Percentiles rank a stretch among this genome's conserved stretches.
phyloP scores from a whole-genome alignment of 306 rosid genomes.

The Cicer cuneatum region DNA sequence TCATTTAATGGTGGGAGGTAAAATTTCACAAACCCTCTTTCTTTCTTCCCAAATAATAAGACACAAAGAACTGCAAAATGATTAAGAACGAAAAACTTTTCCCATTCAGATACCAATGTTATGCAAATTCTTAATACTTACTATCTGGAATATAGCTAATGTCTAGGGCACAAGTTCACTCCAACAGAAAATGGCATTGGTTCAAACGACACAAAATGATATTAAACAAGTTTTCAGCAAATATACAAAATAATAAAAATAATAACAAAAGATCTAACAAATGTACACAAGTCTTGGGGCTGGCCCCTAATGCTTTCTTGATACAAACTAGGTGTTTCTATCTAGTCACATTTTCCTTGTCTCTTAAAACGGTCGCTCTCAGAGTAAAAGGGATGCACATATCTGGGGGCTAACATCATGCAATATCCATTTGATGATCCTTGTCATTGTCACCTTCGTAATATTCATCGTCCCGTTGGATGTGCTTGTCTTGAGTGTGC shows the following conservation, averaged over 20 bases:
- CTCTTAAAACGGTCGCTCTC: slow-evolving; percentile 22
- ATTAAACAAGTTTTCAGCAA: neutral
- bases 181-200: slow-evolving; percentile 11
- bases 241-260: slow-evolving; percentile 6
- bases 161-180: slow-evolving; percentile 10
- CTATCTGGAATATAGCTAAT: neutral
- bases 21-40: no score
- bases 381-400: slow-evolving; percentile 1
- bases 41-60: neutral
- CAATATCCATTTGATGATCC: slow-evolving; percentile 79
- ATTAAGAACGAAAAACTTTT: neutral
- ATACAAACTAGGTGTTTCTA: slow-evolving; percentile 21
- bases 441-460: slow-evolving; percentile 92
- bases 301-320: neutral
- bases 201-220: neutral
- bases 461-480: slow-evolving; percentile 92
- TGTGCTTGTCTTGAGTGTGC: slow-evolving; percentile 88
- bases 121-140: neutral
- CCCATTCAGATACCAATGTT: neutral
- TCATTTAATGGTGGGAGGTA: no score
- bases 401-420: slow-evolving; percentile 41
- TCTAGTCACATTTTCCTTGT: slow-evolving; percentile 42
- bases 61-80: neutral
- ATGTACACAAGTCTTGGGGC: neutral
- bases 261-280: neutral